These are phyloP conservation scores for Alternaria triticimaculans DNA, from an alignment of 2,329 filamentous ascomycete genomes.

Conservation along the genomic window DNA sequence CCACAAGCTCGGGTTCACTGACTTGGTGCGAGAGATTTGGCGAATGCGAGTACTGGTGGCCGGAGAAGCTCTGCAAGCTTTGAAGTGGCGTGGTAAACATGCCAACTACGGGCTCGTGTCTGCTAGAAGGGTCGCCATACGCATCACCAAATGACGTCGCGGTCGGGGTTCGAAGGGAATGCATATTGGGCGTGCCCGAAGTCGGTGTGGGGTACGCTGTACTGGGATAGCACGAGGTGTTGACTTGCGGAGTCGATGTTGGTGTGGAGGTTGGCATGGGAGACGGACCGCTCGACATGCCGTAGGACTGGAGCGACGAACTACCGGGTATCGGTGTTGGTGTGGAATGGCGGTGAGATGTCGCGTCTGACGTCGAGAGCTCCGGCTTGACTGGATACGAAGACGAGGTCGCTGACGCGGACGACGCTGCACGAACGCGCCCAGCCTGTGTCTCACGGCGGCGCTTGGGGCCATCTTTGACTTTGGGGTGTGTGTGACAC, in stretches of 20 bases:
- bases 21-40: conserved; percentile 35
- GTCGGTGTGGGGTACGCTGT: conserved; percentile 37
- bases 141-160: conserved; percentile 22
- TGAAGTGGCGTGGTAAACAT: conserved; percentile 44
- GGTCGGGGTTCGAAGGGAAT: conserved; percentile 29
- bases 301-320: conserved; percentile 30
- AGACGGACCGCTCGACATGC: conserved; percentile 30
- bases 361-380: conserved; percentile 24
- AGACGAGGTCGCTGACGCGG: conserved; percentile 42
- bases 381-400: conserved; percentile 45
- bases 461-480: conserved; percentile 52
- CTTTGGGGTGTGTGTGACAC: conserved; percentile 54
- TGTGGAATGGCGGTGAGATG: conserved; percentile 39
- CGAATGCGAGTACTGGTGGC: conserved; percentile 21
- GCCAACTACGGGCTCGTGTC: conserved; percentile 36
- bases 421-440: conserved; percentile 46
- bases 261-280: conserved; percentile 29
- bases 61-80: conserved; percentile 31
- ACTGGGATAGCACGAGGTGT: conserved; percentile 24
- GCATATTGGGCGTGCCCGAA: conserved; percentile 29
- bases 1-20: conserved; percentile 45
- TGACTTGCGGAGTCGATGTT: conserved; percentile 25
- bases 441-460: conserved; percentile 50
- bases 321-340: conserved; percentile 36
- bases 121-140: conserved; percentile 12